phyloP scores from a whole-genome alignment of 192 early-diverging fungal species.

The Coemansia sp. region DNA sequence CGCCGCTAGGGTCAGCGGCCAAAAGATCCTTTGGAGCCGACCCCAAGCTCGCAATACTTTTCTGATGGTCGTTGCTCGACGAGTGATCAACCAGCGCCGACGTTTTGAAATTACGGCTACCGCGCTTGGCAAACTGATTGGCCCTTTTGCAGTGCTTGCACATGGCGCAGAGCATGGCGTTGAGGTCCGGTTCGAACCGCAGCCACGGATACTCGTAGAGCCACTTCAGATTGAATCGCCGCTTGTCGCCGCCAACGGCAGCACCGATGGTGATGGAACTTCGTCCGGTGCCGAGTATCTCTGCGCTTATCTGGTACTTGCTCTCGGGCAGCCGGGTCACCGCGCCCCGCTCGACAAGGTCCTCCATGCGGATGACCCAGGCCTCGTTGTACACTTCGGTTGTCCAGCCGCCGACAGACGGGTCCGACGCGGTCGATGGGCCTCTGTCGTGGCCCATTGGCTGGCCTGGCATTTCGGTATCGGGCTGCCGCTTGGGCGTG shows the following conservation, averaged over 20 bases:
- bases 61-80: slow-evolving; percentile 46
- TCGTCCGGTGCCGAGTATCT: slow-evolving; percentile 19
- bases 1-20: background rate
- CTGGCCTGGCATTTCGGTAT: background rate
- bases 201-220: slow-evolving; percentile 51
- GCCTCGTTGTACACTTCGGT: slow-evolving; percentile 15
- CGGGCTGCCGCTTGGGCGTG: background rate
- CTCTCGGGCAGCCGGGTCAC: slow-evolving; percentile 7
- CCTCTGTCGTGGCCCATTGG: background rate
- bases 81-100: slow-evolving; percentile 47
- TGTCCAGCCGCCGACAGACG: background rate
- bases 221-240: slow-evolving; percentile 51
- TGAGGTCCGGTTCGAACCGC: slow-evolving; percentile 30
- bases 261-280: slow-evolving; percentile 50
- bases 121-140: slow-evolving; percentile 49
- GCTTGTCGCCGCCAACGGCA: slow-evolving; percentile 40
- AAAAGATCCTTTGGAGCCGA: background rate
- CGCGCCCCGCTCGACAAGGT: slow-evolving; percentile 29
- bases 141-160: slow-evolving; percentile 38
- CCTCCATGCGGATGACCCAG: slow-evolving; percentile 29
- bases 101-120: slow-evolving; percentile 51
- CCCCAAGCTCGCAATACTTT: slow-evolving; percentile 25
- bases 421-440: background rate
- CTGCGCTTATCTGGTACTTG: slow-evolving; percentile 18
- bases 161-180: slow-evolving; percentile 46